A percentile compares a stretch with the other conserved stretches of the same genome.
These are phyloP conservation scores for Cyberlindnera xylosilytica DNA, from an alignment of 805 yeast genomes.

Conservation along the genomic window DNA sequence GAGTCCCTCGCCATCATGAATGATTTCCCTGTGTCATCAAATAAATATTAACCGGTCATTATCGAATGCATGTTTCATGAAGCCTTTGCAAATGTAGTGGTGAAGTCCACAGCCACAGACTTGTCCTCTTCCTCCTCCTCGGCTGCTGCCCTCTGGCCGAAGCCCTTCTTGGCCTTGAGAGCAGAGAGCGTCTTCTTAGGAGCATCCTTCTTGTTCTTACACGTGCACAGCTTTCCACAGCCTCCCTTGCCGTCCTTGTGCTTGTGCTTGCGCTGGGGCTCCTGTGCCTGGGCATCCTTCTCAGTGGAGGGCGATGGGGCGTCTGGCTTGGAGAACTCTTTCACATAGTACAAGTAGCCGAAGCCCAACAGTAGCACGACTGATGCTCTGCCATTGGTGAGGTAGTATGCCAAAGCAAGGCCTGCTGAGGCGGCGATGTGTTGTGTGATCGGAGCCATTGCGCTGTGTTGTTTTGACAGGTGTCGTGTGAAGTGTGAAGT, in stretches of 20 bases:
- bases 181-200: constrained; percentile 27
- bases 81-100: constrained; percentile 30
- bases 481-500: too few relatives aligned
- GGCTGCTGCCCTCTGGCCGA: constrained; percentile 11
- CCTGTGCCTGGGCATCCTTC: background rate
- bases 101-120: constrained; percentile 37
- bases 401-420: constrained; percentile 15
- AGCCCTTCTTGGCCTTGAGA: constrained; percentile 20
- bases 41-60: too few relatives aligned
- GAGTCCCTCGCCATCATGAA: too few relatives aligned
- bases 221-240: constrained; percentile 33
- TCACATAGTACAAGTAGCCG: constrained; percentile 26
- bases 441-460: background rate
- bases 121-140: constrained; percentile 8
- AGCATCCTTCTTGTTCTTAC: constrained; percentile 25
- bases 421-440: constrained; percentile 7
- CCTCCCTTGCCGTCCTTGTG: constrained; percentile 26
- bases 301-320: too few relatives aligned
- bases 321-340: constrained; percentile 7
- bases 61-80: too few relatives aligned
- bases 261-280: constrained; percentile 10
- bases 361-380: constrained; percentile 29
- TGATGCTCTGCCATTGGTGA: constrained; percentile 36
- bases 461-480: too few relatives aligned
- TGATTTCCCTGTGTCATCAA: too few relatives aligned